phyloP scores from a whole-genome alignment of 176 grass and related monocot genomes.

The Sorghum bicolor region Sorghum_bicolor_NCBIv3 NC_012870.2:67690001-67690500 shows the following conservation, averaged over 20 bases:
- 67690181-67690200: conserved; percentile 35
- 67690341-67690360: background rate
- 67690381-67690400: no score
- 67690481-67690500: no score
- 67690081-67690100: conserved; percentile 59
- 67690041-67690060: background rate
- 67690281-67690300: background rate
- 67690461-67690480: no score
- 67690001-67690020: conserved; percentile 56
- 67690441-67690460: no score
- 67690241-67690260: conserved; percentile 32
- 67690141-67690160: background rate
- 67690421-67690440: no score
- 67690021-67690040: conserved; percentile 88
- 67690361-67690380: no score
- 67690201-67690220: conserved; percentile 50
- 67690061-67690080: conserved; percentile 35
- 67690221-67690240: conserved; percentile 28
- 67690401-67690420: no score
- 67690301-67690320: background rate
- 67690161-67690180: conserved; percentile 19
- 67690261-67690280: background rate
- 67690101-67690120: conserved; percentile 29
- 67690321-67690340: background rate
- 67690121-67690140: conserved; percentile 17